A percentile compares a stretch with the other conserved stretches of the same genome.
Evolutionary conservation across 805 yeast genomes (phyloP).

Genomic region (Cyberlindnera samutprakarnensis): DNA sequence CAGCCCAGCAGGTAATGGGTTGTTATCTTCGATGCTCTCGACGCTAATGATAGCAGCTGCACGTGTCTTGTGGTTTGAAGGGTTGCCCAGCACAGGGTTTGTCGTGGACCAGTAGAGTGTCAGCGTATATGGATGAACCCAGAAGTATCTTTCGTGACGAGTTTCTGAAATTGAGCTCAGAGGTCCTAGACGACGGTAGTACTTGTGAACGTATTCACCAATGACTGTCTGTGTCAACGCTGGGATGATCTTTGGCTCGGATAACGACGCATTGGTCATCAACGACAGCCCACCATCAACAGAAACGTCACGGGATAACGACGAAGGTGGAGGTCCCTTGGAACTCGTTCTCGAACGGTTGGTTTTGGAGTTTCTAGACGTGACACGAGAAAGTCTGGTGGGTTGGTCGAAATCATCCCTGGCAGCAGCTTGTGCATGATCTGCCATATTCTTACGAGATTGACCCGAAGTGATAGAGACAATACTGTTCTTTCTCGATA

Average conservation of each 20-base stretch:
- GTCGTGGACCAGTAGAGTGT: conserved; percentile 84
- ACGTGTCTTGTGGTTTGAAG: conserved; percentile 57
- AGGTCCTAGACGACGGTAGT: conserved; percentile 71
- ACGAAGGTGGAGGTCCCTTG: conserved; percentile 9
- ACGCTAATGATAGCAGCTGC: conserved; percentile 77
- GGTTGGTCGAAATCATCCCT: conserved; percentile 19
- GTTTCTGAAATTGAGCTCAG: conserved; percentile 64
- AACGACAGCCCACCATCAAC: conserved; percentile 29
- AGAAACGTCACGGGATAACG: conserved; percentile 18
- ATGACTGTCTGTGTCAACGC: conserved; percentile 88
- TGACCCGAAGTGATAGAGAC: conserved; percentile 17
- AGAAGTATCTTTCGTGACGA: conserved; percentile 87
- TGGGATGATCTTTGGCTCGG: conserved; percentile 68
- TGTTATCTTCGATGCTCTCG: conserved; percentile 73
- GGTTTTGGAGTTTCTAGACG: conserved; percentile 11
- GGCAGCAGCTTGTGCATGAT: conserved; percentile 24
- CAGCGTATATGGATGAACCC: conserved; percentile 93
- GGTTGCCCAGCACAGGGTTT: conserved; percentile 70
- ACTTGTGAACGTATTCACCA: conserved; percentile 86
- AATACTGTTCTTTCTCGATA: conserved; percentile 16
- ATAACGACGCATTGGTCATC: conserved; percentile 55
- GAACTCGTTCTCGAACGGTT: conserved; percentile 8
- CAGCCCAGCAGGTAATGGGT: conserved; percentile 84
- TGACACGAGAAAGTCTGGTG: conserved; percentile 12
- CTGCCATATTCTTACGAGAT: conserved; percentile 22